Conservation (phyloP, 2,329 filamentous ascomycete species). For the Fusarium caatingaense region DNA sequence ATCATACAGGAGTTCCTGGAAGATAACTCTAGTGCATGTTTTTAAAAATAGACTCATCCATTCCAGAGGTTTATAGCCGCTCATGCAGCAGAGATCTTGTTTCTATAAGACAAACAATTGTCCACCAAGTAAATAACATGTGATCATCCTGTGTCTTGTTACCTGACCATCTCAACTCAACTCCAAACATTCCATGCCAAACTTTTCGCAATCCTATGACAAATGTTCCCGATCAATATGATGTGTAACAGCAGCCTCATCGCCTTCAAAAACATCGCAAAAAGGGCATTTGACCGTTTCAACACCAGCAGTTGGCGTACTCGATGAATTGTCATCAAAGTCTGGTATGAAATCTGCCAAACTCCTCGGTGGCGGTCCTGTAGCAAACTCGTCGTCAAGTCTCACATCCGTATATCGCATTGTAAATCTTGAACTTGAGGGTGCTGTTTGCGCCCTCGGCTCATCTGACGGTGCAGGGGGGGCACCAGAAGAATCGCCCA, state of each 20-base stretch:
- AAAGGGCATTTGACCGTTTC: slow-evolving; percentile 67
- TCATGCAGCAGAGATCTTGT: neutral
- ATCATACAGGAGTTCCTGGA: neutral
- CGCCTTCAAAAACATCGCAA: slow-evolving; percentile 73
- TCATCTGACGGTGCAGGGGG: neutral
- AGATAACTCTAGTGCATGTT: neutral
- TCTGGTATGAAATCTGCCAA: slow-evolving; percentile 62
- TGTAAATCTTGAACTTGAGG: slow-evolving; percentile 46
- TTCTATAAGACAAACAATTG: neutral
- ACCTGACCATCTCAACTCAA: neutral
- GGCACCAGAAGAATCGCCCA: slow-evolving; percentile 52
- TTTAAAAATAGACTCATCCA: neutral
- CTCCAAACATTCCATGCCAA: neutral
- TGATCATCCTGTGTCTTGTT: neutral
- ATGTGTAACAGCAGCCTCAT: slow-evolving; percentile 74
- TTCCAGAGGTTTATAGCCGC: neutral
- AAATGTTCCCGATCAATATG: slow-evolving; percentile 65
- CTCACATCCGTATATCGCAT: slow-evolving; percentile 52
- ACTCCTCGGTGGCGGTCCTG: slow-evolving; percentile 55
- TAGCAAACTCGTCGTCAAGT: slow-evolving; percentile 52
- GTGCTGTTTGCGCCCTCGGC: slow-evolving; percentile 9
- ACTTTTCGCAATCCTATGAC: slow-evolving; percentile 21
- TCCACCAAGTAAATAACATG: neutral
- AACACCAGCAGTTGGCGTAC: neutral
- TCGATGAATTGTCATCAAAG: slow-evolving; percentile 41